Conservation (phyloP, 139 green algal species). For the Bryopsis sp. region DNA sequence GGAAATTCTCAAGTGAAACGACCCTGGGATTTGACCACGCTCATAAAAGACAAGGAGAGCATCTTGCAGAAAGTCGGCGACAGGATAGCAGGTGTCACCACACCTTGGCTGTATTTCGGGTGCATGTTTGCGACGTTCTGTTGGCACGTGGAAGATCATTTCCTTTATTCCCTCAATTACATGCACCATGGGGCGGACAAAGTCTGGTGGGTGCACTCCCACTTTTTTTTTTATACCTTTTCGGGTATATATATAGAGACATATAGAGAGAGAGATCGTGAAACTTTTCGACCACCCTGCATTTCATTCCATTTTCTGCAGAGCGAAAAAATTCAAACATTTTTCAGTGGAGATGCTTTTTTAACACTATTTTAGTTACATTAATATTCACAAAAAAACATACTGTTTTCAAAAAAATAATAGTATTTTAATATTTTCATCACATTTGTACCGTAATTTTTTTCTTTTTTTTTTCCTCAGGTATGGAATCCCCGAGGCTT, state of each 20-base stretch:
- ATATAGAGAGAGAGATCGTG: neutral
- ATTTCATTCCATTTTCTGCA: neutral
- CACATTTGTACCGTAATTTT: neutral
- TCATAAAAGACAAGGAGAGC: conserved; percentile 21
- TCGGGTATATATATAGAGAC: neutral
- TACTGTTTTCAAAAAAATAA: neutral
- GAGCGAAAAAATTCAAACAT: neutral
- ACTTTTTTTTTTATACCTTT: neutral
- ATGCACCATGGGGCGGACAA: conserved; percentile 62
- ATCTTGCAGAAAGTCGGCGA: conserved; percentile 57
- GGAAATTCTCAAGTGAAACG: neutral
- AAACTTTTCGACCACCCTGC: neutral
- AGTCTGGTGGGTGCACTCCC: conserved; percentile 23
- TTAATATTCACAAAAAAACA: neutral
- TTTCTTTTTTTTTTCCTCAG: conserved; percentile 25
- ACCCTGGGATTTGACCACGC: conserved; percentile 27
- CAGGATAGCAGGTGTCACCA: conserved; percentile 56
- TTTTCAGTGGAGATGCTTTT: neutral
- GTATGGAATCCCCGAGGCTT: conserved; percentile 65
- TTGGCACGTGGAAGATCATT: conserved; percentile 86
- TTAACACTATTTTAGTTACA: neutral
- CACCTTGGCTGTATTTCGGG: conserved; percentile 76
- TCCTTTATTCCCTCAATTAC: conserved; percentile 90
- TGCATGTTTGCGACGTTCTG: conserved; percentile 65
- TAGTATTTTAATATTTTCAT: neutral